Evolutionary conservation across 2,329 filamentous ascomycete species (phyloP).

Genomic region (Pyrenophora tritici-repentis): DNA sequence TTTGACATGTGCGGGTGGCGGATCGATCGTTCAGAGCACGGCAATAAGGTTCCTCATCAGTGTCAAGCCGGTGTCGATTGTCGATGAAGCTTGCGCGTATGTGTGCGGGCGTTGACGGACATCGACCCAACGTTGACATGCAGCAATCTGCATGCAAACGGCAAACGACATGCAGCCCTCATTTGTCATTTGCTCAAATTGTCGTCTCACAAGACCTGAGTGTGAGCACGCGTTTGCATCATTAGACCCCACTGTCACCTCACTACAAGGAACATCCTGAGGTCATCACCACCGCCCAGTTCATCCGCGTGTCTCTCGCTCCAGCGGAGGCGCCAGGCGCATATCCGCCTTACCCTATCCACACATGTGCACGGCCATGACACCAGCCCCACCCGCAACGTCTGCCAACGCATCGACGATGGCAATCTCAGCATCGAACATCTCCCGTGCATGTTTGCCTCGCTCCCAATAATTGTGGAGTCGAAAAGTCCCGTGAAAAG

Average conservation of each 20-base stretch:
- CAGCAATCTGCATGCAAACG: too few relatives aligned
- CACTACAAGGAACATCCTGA: too few relatives aligned
- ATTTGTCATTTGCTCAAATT: not conserved
- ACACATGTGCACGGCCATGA: too few relatives aligned
- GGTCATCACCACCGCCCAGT: too few relatives aligned
- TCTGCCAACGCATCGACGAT: conserved; percentile 14
- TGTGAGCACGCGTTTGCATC: not conserved
- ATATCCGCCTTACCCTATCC: not conserved
- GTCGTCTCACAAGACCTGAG: not conserved
- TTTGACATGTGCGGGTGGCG: conserved; percentile 5
- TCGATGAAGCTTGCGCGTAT: not conserved
- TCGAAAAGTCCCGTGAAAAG: too few relatives aligned
- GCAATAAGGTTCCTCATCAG: conserved; percentile 6
- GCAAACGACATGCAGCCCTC: too few relatives aligned
- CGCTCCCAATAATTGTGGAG: too few relatives aligned
- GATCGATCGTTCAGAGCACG: not conserved
- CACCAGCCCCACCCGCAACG: not conserved
- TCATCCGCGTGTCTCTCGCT: not conserved
- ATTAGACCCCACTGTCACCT: not conserved
- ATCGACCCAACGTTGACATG: too few relatives aligned
- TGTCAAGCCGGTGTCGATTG: not conserved
- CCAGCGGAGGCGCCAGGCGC: not conserved
- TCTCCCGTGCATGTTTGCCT: conserved; percentile 7
- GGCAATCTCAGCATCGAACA: conserved; percentile 10
- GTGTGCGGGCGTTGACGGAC: not conserved